Evolutionary conservation across 306 rosid species (phyloP).

Genomic region (Purshia tridentata): DNA sequence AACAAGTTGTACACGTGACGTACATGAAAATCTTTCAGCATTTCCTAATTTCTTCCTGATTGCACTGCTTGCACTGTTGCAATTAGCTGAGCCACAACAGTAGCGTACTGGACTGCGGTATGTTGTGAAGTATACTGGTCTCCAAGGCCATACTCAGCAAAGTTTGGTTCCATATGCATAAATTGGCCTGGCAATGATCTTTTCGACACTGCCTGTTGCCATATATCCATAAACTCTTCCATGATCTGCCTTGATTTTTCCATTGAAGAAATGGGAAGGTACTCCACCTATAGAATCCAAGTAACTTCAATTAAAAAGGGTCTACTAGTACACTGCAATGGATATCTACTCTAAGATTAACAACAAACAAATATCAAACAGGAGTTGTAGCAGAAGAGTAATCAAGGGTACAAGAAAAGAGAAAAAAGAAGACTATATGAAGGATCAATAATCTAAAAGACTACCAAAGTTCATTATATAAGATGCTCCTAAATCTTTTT

Average conservation of each 20-base stretch:
- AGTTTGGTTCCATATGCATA: conserved; percentile 66
- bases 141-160: conserved; percentile 67
- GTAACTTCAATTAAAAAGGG: conserved; percentile 8
- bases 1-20: neutral
- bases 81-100: conserved; percentile 71
- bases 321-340: neutral
- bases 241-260: conserved; percentile 68
- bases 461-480: neutral
- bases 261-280: conserved; percentile 78
- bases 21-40: neutral
- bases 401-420: neutral
- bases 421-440: neutral
- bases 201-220: conserved; percentile 73
- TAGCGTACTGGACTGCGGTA: conserved; percentile 84
- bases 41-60: conserved; percentile 51
- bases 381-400: neutral
- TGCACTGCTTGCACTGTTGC: conserved; percentile 60
- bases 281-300: conserved; percentile 60
- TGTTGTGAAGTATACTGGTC: conserved; percentile 75
- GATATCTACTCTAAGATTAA: neutral
- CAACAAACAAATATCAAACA: neutral
- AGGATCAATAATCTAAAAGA: neutral
- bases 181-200: conserved; percentile 89
- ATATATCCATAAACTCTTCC: conserved; percentile 71
- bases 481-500: neutral